phyloP scores from a whole-genome alignment of 1,284 basidiomycete species.

The Cystobasidiaceae sp. region DNA sequence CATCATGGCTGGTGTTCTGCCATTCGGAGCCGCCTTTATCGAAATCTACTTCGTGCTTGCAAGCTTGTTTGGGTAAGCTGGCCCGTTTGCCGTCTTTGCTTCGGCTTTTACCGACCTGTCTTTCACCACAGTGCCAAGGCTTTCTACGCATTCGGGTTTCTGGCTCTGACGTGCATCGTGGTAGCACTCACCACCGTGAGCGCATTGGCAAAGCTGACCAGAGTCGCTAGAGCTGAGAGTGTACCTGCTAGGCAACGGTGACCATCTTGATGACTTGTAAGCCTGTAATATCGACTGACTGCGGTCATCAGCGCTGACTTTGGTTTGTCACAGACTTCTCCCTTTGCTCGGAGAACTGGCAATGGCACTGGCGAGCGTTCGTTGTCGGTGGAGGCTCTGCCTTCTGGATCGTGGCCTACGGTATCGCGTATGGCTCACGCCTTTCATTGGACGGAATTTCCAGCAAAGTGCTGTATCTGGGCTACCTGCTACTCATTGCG shows the following conservation, averaged over 20 bases:
- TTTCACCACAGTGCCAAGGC: conserved; percentile 31
- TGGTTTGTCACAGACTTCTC: conserved; percentile 60
- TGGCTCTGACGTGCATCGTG: conserved; percentile 79
- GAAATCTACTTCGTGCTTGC: conserved; percentile 93
- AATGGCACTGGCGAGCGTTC: conserved; percentile 98
- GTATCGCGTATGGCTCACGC: conserved; percentile 56
- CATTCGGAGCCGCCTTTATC: conserved; percentile 92
- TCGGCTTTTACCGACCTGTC: not conserved
- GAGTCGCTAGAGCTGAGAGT: not conserved
- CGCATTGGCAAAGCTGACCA: not conserved
- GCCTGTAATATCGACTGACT: not conserved
- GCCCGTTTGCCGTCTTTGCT: not conserved
- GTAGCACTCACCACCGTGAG: conserved; percentile 68
- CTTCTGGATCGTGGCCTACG: conserved; percentile 82
- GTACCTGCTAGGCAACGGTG: conserved; percentile 60
- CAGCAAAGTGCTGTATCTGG: conserved; percentile 80
- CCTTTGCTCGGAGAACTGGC: conserved; percentile 91
- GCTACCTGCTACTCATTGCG: conserved; percentile 79
- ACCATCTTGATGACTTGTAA: conserved; percentile 73
- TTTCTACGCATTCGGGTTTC: conserved; percentile 86
- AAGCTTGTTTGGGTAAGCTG: conserved; percentile 81
- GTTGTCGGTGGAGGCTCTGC: conserved; percentile 88
- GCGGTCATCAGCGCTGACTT: conserved; percentile 27
- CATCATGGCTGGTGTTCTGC: conserved; percentile 81
- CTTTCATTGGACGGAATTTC: conserved; percentile 77